Evolutionary conservation across 805 yeast genomes (phyloP).

Genomic region (Priceomyces melissophilus): DNA sequence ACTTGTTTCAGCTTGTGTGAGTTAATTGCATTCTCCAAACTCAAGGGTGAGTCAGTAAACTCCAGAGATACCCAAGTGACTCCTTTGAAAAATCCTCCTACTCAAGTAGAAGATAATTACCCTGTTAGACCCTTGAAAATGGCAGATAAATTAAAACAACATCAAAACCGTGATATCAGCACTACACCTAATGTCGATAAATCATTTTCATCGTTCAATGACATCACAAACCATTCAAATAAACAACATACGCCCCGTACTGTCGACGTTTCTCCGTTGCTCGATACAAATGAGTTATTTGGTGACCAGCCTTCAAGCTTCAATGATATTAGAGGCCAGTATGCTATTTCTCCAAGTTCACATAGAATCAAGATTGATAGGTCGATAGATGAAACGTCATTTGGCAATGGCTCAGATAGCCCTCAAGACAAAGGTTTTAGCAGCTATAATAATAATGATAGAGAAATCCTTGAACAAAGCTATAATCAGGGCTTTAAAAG

Average conservation of each 20-base stretch:
- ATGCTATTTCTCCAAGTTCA: neutral
- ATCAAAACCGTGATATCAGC: neutral
- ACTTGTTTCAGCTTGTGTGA: constrained; percentile 64
- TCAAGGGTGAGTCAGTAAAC: constrained; percentile 18
- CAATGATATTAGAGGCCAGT: neutral
- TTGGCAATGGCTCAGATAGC: neutral
- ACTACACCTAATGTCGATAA: neutral
- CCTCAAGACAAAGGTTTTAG: constrained; percentile 13
- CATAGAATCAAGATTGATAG: neutral
- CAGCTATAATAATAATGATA: too few species aligned
- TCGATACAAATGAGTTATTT: neutral
- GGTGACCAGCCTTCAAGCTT: neutral
- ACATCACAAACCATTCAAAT: neutral
- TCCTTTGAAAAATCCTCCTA: neutral
- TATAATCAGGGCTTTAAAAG: too few species aligned
- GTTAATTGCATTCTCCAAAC: constrained; percentile 51
- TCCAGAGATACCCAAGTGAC: constrained; percentile 4
- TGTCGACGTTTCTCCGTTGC: neutral
- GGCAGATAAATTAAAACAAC: constrained; percentile 47
- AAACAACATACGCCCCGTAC: neutral
- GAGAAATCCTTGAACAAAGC: too few species aligned
- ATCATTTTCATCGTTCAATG: neutral
- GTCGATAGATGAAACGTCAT: neutral
- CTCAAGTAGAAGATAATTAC: constrained; percentile 14
- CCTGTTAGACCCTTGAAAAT: constrained; percentile 70